These are phyloP conservation scores for Backusella sp. DNA, from an alignment of 192 early-diverging fungal species.

Conservation along the genomic window DNA sequence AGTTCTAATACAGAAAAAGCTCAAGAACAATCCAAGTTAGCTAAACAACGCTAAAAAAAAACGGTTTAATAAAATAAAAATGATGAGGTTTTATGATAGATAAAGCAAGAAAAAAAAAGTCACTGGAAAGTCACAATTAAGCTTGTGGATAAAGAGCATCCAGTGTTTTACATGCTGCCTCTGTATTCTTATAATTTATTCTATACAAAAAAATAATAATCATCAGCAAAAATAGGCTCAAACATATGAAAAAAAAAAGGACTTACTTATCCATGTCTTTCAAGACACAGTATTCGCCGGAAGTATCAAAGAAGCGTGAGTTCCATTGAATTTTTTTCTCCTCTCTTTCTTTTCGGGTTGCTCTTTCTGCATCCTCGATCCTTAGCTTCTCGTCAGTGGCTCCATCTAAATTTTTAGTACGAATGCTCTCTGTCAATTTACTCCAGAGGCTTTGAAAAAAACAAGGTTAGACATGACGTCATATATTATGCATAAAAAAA, in stretches of 20 bases:
- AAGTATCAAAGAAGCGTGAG: conserved; percentile 24
- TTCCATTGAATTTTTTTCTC: conserved; percentile 26
- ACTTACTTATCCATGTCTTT: conserved; percentile 25
- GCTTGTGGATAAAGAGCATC: background rate
- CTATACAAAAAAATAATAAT: conserved; percentile 7
- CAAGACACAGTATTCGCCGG: conserved; percentile 23
- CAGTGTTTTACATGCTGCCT: background rate
- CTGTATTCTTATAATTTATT: conserved; percentile 7
- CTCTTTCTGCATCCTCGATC: conserved; percentile 75
- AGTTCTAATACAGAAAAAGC: no score
- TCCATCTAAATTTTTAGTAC: conserved; percentile 56
- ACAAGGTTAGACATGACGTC: background rate
- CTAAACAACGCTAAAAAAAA: no score
- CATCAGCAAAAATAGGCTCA: no score
- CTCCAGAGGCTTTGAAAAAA: conserved; percentile 57
- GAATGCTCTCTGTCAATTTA: conserved; percentile 69
- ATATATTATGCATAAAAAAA: background rate
- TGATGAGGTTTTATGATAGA: background rate
- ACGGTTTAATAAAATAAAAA: background rate
- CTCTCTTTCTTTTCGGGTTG: conserved; percentile 16
- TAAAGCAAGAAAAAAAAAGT: background rate
- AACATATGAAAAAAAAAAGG: background rate
- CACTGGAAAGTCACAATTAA: background rate
- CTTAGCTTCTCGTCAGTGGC: conserved; percentile 68
- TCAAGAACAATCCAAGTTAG: no score